phyloP scores from a whole-genome alignment of 2,329 filamentous ascomycete genomes.

The Hypoxylon sp. region DNA sequence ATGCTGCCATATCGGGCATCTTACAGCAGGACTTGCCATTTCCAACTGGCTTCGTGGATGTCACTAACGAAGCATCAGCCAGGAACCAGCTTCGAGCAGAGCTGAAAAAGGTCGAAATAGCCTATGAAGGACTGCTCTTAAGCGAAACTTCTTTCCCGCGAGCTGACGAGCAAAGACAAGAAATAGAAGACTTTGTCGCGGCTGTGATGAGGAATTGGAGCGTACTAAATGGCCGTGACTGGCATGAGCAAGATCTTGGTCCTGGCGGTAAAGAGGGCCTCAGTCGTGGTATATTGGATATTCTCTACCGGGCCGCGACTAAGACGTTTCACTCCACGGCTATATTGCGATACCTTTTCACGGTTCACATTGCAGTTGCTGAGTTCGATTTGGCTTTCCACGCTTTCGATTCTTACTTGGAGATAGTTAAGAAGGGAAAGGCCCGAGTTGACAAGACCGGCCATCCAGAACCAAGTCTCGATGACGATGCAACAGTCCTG shows the following conservation, averaged over 20 bases:
- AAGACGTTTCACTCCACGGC: constrained; percentile 97
- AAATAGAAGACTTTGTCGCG: constrained; percentile 86
- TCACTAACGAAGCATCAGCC: constrained; percentile 65
- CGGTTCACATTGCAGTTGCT: constrained; percentile 86
- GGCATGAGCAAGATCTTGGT: constrained; percentile 85
- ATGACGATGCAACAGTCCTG: constrained; percentile 82
- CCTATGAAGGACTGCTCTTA: constrained; percentile 85
- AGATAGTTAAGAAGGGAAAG: constrained; percentile 88
- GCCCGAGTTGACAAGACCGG: constrained; percentile 85
- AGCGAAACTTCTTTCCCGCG: constrained; percentile 86
- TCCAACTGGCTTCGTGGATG: constrained; percentile 63
- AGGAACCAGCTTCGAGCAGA: constrained; percentile 79
- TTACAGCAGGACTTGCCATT: constrained; percentile 77
- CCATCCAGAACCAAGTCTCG: constrained; percentile 77
- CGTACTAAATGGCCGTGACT: constrained; percentile 82
- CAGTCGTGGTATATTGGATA: constrained; percentile 84
- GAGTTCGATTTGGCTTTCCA: constrained; percentile 94
- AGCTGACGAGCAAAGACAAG: constrained; percentile 81
- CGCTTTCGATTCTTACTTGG: constrained; percentile 91
- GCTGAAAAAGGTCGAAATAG: constrained; percentile 81
- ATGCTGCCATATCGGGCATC: constrained; percentile 82
- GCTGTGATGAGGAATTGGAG: constrained; percentile 88
- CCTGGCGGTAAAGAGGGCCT: constrained; percentile 83
- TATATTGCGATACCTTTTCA: constrained; percentile 88
- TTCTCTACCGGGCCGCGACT: constrained; percentile 89